Conservation (phyloP, 176 grass and related monocot species). For the Lolium multiflorum region DNA sequence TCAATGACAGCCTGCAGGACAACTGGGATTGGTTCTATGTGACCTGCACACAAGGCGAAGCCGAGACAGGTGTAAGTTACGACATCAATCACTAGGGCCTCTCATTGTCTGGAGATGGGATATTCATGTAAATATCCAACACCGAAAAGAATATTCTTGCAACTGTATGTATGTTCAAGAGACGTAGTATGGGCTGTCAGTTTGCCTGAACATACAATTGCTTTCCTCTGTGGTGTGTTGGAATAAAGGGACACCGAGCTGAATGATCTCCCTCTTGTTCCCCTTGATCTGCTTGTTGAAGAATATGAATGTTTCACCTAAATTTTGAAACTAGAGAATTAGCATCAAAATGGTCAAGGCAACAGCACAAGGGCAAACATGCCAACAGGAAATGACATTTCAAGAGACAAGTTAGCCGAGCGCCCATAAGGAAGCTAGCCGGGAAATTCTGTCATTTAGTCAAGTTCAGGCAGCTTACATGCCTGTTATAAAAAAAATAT, state of each 20-base stretch:
- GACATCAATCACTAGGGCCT: slow-evolving; percentile 36
- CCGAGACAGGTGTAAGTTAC: slow-evolving; percentile 33
- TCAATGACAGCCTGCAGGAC: slow-evolving; percentile 91
- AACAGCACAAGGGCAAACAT: background rate
- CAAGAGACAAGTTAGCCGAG: background rate
- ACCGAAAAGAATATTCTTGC: slow-evolving; percentile 47
- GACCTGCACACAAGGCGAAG: slow-evolving; percentile 62
- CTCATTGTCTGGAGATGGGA: slow-evolving; percentile 36
- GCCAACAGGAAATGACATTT: background rate
- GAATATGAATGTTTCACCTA: slow-evolving; percentile 98
- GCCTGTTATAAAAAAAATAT: slow-evolving; percentile 3
- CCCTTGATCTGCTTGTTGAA: slow-evolving; percentile 99
- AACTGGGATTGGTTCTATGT: slow-evolving; percentile 88
- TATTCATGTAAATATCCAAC: slow-evolving; percentile 40
- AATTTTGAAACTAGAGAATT: slow-evolving; percentile 45
- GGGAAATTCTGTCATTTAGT: background rate
- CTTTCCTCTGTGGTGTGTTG: slow-evolving; percentile 90
- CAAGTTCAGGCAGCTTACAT: slow-evolving; percentile 41
- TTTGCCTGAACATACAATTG: slow-evolving; percentile 69
- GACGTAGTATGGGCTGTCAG: background rate
- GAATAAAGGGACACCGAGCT: slow-evolving; percentile 89
- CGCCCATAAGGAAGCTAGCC: background rate
- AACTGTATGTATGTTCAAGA: slow-evolving; percentile 9
- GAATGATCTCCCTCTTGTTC: slow-evolving; percentile 98
- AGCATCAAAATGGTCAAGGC: slow-evolving; percentile 9